Base-by-base conservation (phyloP, 1,284 basidiomycete genomes). In the Abortiporus biennis region DNA sequence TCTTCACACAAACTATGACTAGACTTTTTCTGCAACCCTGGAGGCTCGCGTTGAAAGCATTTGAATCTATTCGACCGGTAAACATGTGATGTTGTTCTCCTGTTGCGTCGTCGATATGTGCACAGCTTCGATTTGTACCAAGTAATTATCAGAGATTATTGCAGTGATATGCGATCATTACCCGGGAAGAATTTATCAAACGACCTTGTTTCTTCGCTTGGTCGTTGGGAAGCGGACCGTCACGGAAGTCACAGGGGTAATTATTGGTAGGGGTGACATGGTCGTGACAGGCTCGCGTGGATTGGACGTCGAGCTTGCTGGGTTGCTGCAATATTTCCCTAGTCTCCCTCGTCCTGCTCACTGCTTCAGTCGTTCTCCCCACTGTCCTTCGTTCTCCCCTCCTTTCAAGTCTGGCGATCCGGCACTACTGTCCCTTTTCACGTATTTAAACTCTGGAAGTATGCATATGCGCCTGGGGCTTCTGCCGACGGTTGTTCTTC, bases 401-500 rank as follows among this genome's bases (percentile, higher is more conserved):
- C 32, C 40, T 21, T 42, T 22, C 36, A 20, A n/a, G 36, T 29
- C n/a, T 16, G 12, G n/a, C n/a, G n/a, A n/a, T n/a, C 36, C 21
- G 13, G 23, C 20, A 11, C 36, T 12, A n/a, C n/a, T n/a, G n/a
- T n/a, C n/a, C n/a, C 20, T 37, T 22, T 23, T 27, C 27, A 29
- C 27, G 8, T 29, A 29, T 35, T 32, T 38, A 4, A 20, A 36
- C 39, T 39, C 29, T 22, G 31, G 25, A 19, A 48, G 45, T 37
- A 55, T 55, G 54, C 47, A 51, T 40, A 47, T 36, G 30, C 48
- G 44, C 45, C 44, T 48, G 44, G 46, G 35, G 43, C 51, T 51
- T 50, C 45, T 57, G 40, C 49, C 48, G 33, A 42, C 46, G 31
- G 32, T 56, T 17, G 36, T 54, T 33, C 53, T 58, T 29, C 40